Evolutionary conservation across 2,329 filamentous ascomycete species (phyloP).

Genomic region (Diplodia intermedia): DNA sequence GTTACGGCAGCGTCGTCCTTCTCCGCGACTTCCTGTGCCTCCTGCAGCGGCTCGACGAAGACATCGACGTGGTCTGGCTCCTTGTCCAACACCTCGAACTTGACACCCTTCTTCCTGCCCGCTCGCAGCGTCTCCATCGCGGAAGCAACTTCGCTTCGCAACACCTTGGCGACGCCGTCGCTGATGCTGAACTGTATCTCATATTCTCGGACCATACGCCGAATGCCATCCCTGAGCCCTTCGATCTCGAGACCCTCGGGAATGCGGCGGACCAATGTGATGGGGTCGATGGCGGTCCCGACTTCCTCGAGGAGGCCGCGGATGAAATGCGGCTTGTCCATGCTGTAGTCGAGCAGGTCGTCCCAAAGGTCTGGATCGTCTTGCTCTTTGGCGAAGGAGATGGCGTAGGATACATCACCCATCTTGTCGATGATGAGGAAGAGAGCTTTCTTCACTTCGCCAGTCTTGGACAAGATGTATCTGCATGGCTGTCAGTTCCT

Average conservation of each 20-base stretch:
- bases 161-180: constrained; percentile 83
- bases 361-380: constrained; percentile 94
- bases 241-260: constrained; percentile 93
- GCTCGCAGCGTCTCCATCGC: constrained; percentile 81
- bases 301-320: constrained; percentile 90
- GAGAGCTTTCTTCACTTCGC: constrained; percentile 88
- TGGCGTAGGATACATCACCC: constrained; percentile 88
- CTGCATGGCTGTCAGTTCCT: constrained; percentile 40
- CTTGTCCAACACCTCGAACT: constrained; percentile 73
- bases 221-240: constrained; percentile 84
- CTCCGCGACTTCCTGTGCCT: constrained; percentile 38
- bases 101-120: constrained; percentile 84
- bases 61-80: constrained; percentile 38
- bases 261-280: constrained; percentile 86
- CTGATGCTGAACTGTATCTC: constrained; percentile 95
- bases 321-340: constrained; percentile 97
- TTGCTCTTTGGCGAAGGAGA: constrained; percentile 92
- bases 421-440: constrained; percentile 94
- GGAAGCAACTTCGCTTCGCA: constrained; percentile 83
- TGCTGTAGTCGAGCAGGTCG: constrained; percentile 90
- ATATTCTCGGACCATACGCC: constrained; percentile 91
- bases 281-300: constrained; percentile 90
- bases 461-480: constrained; percentile 92
- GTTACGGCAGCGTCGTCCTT: constrained; percentile 29
- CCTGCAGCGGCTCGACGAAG: constrained; percentile 43